These are phyloP conservation scores for Cucumis sativus DNA, from an alignment of 306 rosid genomes.

Conservation along the genomic window DNA sequence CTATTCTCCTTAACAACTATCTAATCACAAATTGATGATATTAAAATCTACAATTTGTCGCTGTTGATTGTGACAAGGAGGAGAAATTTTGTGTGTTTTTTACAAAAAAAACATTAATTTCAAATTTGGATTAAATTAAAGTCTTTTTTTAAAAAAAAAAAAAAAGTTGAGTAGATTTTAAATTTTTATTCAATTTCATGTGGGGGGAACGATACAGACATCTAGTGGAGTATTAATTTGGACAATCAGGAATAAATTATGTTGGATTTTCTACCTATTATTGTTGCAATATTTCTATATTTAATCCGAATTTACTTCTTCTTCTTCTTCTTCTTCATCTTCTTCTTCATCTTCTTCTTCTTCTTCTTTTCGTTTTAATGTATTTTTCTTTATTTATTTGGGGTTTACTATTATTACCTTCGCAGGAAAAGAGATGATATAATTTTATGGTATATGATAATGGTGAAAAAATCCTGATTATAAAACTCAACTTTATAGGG, in stretches of 20 bases:
- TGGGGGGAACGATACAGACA: background rate
- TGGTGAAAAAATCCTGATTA: background rate
- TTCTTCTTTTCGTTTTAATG: background rate
- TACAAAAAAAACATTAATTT: too few species aligned
- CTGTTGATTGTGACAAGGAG: background rate
- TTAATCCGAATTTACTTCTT: background rate
- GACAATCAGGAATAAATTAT: background rate
- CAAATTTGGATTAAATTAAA: too few species aligned
- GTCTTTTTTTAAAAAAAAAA: too few species aligned
- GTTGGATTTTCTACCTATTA: background rate
- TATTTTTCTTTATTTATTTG: background rate
- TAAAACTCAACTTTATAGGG: background rate
- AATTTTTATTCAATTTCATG: background rate
- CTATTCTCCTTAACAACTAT: background rate
- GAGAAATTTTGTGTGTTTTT: background rate
- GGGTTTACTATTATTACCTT: background rate
- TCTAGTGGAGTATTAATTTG: background rate
- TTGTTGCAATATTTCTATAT: background rate
- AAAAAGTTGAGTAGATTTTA: background rate
- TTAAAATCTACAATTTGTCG: background rate
- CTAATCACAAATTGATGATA: background rate
- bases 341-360: too few species aligned
- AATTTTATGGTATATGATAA: background rate
- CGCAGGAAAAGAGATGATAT: background rate
- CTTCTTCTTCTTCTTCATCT: too few species aligned